Base-by-base conservation (phyloP, 495 filamentous ascomycete genomes). In the Amniculicola lignicola region DNA sequence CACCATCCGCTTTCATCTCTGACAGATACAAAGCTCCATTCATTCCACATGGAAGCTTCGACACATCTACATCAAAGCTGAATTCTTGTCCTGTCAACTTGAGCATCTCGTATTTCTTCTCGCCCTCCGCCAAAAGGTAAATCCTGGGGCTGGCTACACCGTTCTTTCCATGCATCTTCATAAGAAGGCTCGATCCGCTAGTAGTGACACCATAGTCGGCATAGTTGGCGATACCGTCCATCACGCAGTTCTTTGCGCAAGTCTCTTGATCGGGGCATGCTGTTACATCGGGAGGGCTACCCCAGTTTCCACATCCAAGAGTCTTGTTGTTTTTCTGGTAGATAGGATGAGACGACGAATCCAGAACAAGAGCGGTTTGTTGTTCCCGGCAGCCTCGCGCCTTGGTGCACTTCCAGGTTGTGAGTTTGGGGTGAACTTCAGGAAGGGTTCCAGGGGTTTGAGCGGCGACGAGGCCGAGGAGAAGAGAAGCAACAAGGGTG, bases 1-100 rank as follows among this genome's bases (percentile, higher is more conserved):
- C 80, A 41, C 83, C 83, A 15, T 75, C 70, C 2, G 54, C 54
- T 27, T 73, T 62, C 83, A 88, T 87, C 67, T 85, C 80, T 16
- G 77, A 77, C 33, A 87, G 71, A 67, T 86, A 87, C 14, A 88
- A 71, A 4, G 84, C 83, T 41, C 81, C 83, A 69, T 88, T 88
- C 76, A 84, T 78, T 3, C 84, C 84, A 62, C 84, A 88, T 2
- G 74, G 75, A 0, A 86, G 73, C n/a, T 75, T 72, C 22, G 79
- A 82, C 1, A 78, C 72, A 63, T 88, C 82, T 12, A 87, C 78
- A 53, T 85, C 82, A 64, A 86, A 85, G 28, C 73, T 70, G 47
- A 87, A 65, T 54, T 87, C 84, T 47, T 77, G 66, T 52, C 77
- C 78, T 15, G 77, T 72, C 12, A 86, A 70, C 55, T 79, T 70